Evolutionary conservation across 1,139 yeast genomes (phyloP), one percentile per base, ranked within the genome.

Genomic region (Pneumocystis wakefieldiae): DNA sequence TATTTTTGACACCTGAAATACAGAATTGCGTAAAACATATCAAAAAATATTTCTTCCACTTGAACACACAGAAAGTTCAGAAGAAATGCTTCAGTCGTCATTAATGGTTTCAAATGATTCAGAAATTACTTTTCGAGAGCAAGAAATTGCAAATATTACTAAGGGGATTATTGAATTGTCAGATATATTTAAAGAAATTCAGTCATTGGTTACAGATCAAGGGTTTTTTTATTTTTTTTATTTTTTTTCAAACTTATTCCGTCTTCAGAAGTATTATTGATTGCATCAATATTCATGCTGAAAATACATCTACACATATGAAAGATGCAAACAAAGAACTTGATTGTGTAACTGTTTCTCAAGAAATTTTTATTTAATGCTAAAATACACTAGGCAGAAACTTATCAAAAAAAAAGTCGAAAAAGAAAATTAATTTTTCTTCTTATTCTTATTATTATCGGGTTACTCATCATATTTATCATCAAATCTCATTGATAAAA

Each of bases 91-190:
- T 64, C 75, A 67, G 32, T 67, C 68, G 24, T 64, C 65, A 28
- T 64, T 58, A 55, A 55, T 67, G 57, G 67, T 60, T 39, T 70
- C 72, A 64, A 64, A 65, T 35, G 77, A 74, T 63, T 69, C 66
- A 17, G 71, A 77, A 64, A 75, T 87, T 57, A 80, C 83, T 64
- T 90, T 86, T 68, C 79, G 98, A 64, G 98, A 92, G 71, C 81
- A 83, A 63, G 98, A 92, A 71, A 92, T 94, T 61, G 86, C 87
- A 37, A 86, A 86, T 69, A 80, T 94, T 64, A 97, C 98, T 2
- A 89, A 88, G 78, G 96, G 97, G 59, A 95, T 92, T 59, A 77
- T 92, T 41, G 99, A 92, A 73, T 87, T 92, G 1, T 87, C 94
- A 59, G 89, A 94, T 1, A 92, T 94, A 63, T 92, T 92, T 76